Base-by-base conservation (phyloP, 805 yeast species). In the Barnettozyma vustinii region DNA sequence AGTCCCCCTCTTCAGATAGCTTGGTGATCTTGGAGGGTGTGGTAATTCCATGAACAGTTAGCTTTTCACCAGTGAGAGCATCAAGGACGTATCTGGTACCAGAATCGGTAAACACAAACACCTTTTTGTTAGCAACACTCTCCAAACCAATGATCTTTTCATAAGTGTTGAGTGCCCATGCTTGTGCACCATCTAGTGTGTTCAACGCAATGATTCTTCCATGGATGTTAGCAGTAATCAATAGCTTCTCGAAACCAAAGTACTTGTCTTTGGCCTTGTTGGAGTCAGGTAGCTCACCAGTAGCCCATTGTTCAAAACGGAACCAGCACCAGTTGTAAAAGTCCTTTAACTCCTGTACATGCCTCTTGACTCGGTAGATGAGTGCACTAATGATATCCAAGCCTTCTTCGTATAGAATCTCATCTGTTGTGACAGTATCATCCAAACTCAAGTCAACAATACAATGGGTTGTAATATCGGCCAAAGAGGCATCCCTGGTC, bases 181-280 rank as follows among this genome's bases (percentile, higher is more conserved):
- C 54, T 20, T 46, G 33, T 15, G 62, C 55, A 18, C 78, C 77
- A 45, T 71, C 63, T 6, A 62, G 55, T 1, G 76, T 60, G 50
- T 74, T 69, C 16, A 78, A 58, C 1, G 77, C 79, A 9, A 72
- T 61, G 1, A 82, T 44, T 42, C 66, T 68, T 5, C 76, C 75
- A 41, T 60, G 60, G 12, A 59, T 56, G 0, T 79, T 71, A 2
- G 74, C 67, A 1, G 70, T 68, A 2, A 78, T 60, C 25, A 79
- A 51, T 5, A 61, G 59, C 49, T 79, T 78, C 8, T 64, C 57
- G 32, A 74, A 70, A 1, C 83, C 83, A 64, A 79, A 79, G 26
- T 64, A 69, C 36, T 41, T 55, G 44, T 55, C 54, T 15, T 52
- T 54, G 45, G 25, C 32, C 19, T 8, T 37, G 13, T 25, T 25